These are phyloP conservation scores for Gyromitra esculenta DNA, from an alignment of 2,329 filamentous ascomycete species.

Conservation along the genomic window DNA sequence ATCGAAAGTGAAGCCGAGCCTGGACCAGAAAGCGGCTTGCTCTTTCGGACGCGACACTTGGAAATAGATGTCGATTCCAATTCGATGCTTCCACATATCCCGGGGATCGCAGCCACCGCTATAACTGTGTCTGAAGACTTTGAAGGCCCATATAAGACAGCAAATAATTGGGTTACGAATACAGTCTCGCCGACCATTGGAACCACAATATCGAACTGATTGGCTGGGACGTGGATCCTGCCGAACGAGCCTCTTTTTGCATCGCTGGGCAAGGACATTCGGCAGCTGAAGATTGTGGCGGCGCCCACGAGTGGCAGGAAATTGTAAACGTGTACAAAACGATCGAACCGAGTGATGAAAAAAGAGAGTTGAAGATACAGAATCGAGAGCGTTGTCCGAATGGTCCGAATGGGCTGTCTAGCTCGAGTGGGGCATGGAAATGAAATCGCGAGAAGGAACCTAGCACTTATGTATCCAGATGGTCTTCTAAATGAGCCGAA, in stretches of 20 bases:
- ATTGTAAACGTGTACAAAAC: not conserved
- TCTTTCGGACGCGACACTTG: not conserved
- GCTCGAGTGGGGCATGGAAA: not conserved
- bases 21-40: not conserved
- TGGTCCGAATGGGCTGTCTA: not conserved
- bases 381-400: not conserved
- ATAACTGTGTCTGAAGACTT: not conserved
- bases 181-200: not conserved
- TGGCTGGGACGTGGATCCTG: not conserved
- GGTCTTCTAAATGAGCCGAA: too few relatives aligned
- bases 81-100: too few relatives aligned
- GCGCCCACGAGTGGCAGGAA: not conserved
- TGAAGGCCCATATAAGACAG: not conserved
- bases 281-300: not conserved
- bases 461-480: too few relatives aligned
- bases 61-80: too few relatives aligned
- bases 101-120: not conserved
- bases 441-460: slow-evolving; percentile 8
- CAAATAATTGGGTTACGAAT: slow-evolving; percentile 14
- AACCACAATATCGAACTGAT: not conserved
- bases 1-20: not conserved
- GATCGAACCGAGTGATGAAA: not conserved
- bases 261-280: not conserved
- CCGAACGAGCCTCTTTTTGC: not conserved
- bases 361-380: not conserved